phyloP scores from a whole-genome alignment of 306 rosid genomes.

The Dicorynia guianensis region DNA sequence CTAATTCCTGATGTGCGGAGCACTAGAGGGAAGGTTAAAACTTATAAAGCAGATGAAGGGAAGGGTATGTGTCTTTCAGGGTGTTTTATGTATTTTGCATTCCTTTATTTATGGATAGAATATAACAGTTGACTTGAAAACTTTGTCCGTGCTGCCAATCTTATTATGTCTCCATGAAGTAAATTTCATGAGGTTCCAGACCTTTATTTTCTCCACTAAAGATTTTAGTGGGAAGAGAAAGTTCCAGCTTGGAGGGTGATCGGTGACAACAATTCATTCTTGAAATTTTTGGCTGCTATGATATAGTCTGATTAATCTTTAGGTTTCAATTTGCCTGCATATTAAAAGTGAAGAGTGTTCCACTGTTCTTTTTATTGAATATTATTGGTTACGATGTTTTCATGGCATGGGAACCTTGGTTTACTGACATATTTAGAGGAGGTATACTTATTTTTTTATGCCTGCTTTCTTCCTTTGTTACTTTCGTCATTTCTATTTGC shows the following conservation, averaged over 20 bases:
- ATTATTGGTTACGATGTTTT: no score
- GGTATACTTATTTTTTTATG: no score
- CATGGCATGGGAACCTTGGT: not conserved
- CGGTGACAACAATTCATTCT: not conserved
- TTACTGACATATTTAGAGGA: conserved; percentile 9
- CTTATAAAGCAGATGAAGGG: conserved; percentile 11
- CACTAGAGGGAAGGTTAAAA: conserved; percentile 16
- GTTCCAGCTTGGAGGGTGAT: not conserved
- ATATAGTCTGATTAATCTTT: not conserved
- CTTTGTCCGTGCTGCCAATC: not conserved
- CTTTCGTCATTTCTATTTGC: not conserved
- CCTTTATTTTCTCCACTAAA: not conserved
- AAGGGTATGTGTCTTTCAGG: conserved; percentile 14
- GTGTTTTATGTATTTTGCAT: not conserved
- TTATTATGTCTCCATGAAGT: conserved; percentile 1
- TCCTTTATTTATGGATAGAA: not conserved
- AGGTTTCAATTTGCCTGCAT: not conserved
- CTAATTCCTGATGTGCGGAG: conserved; percentile 24
- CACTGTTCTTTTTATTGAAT: no score
- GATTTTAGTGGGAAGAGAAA: conserved; percentile 3
- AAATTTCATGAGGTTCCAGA: no score
- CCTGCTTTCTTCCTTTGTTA: no score
- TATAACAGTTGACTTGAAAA: not conserved
- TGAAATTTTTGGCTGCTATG: not conserved
- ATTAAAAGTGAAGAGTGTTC: no score